A percentile compares a stretch with the other conserved stretches of the same genome.
phyloP scores from a whole-genome alignment of 2,329 filamentous ascomycete species.

The Phyllosticta citriasiana region DNA sequence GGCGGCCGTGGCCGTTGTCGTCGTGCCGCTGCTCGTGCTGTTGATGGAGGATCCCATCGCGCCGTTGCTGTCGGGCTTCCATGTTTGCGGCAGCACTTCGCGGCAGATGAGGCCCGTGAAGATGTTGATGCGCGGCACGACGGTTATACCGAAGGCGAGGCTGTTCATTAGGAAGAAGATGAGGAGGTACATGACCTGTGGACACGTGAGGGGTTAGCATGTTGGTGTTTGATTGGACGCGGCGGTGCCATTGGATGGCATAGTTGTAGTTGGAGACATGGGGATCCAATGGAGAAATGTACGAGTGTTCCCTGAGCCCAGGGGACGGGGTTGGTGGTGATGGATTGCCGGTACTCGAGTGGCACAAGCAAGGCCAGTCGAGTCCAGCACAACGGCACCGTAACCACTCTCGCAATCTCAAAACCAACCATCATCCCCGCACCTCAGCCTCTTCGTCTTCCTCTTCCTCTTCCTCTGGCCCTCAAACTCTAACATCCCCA shows the following conservation, averaged over 20 bases:
- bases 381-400: neutral
- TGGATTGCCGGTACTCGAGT: neutral
- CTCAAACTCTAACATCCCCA: neutral
- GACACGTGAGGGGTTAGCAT: neutral
- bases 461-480: neutral
- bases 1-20: neutral
- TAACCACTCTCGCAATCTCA: neutral
- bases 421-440: neutral
- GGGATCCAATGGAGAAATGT: neutral
- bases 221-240: neutral
- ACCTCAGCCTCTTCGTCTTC: too few species aligned
- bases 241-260: neutral
- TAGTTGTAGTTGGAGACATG: neutral
- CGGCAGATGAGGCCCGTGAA: constrained; percentile 7
- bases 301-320: neutral
- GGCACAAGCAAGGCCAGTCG: neutral
- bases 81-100: neutral
- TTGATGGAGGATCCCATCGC: neutral
- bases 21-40: neutral
- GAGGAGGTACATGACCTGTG: constrained; percentile 11
- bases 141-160: constrained; percentile 12
- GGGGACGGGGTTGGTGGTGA: neutral
- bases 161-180: constrained; percentile 13
- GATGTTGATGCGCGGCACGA: constrained; percentile 13
- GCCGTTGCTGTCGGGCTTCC: neutral